A percentile compares a stretch with the other conserved stretches of the same genome.
These are phyloP conservation scores for Diaporthe citri DNA, from an alignment of 2,329 filamentous ascomycete genomes.

Conservation along the genomic window DNA sequence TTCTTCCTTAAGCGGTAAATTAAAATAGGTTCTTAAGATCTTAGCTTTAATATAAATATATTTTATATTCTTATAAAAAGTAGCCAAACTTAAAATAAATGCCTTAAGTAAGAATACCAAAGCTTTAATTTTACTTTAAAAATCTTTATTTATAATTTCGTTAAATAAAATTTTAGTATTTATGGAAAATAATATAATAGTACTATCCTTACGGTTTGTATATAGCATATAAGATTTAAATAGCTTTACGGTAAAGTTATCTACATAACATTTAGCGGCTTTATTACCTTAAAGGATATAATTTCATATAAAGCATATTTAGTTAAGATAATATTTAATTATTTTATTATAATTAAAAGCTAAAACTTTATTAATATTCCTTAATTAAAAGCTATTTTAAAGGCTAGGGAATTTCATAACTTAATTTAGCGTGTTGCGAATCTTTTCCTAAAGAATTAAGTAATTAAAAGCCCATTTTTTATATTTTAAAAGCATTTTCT, in stretches of 20 bases:
- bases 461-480: neutral
- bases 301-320: neutral
- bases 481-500: neutral
- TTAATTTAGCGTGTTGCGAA: neutral
- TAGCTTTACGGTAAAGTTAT: neutral
- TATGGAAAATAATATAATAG: neutral
- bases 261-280: neutral
- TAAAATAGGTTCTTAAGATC: neutral
- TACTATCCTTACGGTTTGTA: neutral
- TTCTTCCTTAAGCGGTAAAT: neutral
- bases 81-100: neutral
- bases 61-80: neutral
- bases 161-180: neutral
- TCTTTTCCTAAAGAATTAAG: neutral
- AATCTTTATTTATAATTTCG: neutral
- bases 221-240: neutral
- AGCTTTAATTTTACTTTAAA: neutral
- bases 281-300: neutral
- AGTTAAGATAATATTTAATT: neutral
- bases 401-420: neutral
- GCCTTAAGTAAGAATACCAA: neutral
- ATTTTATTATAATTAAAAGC: neutral
- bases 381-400: neutral
- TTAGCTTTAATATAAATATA: neutral
- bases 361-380: neutral